Evolutionary conservation across 371 early-diverging fungal genomes (phyloP).

Genomic region (Mortierella sp.): DNA sequence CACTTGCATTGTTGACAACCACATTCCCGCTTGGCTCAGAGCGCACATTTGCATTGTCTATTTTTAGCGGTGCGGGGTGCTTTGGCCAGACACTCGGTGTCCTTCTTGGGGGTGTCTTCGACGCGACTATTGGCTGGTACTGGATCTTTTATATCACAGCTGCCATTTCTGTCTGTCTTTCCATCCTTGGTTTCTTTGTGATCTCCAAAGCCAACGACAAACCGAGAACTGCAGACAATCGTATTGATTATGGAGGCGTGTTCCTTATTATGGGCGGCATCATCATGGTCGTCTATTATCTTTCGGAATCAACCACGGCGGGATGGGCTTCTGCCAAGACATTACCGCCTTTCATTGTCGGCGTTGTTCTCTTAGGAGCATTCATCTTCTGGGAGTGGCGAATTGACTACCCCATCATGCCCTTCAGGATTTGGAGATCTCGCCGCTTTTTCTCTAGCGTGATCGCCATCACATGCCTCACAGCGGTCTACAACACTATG

Average conservation of each 20-base stretch:
- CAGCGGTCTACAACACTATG: conserved; percentile 51
- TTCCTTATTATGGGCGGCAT: conserved; percentile 34
- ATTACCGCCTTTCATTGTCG: conserved; percentile 47
- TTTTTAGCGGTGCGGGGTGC: conserved; percentile 41
- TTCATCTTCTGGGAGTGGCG: conserved; percentile 56
- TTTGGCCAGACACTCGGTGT: conserved; percentile 48
- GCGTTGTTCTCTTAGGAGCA: conserved; percentile 30
- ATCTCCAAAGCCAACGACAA: conserved; percentile 28
- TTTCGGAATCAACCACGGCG: conserved; percentile 27
- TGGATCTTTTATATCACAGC: conserved; percentile 45
- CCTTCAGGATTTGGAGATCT: conserved; percentile 50
- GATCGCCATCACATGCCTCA: conserved; percentile 43
- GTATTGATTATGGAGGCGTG: conserved; percentile 28
- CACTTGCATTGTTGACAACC: conserved; percentile 32
- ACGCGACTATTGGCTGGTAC: conserved; percentile 47
- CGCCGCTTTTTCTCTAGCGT: conserved; percentile 51
- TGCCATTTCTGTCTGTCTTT: conserved; percentile 22
- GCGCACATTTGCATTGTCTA: conserved; percentile 43
- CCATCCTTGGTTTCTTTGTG: conserved; percentile 28
- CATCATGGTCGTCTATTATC: conserved; percentile 35
- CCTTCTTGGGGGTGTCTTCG: conserved; percentile 47
- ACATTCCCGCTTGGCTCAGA: conserved; percentile 34
- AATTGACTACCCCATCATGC: conserved; percentile 54
- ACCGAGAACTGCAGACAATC: conserved; percentile 13
- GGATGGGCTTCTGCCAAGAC: conserved; percentile 45